Evolutionary conservation across 768 basidiomycete genomes (phyloP).

Genomic region (Hypsizygus marmoreus): DNA sequence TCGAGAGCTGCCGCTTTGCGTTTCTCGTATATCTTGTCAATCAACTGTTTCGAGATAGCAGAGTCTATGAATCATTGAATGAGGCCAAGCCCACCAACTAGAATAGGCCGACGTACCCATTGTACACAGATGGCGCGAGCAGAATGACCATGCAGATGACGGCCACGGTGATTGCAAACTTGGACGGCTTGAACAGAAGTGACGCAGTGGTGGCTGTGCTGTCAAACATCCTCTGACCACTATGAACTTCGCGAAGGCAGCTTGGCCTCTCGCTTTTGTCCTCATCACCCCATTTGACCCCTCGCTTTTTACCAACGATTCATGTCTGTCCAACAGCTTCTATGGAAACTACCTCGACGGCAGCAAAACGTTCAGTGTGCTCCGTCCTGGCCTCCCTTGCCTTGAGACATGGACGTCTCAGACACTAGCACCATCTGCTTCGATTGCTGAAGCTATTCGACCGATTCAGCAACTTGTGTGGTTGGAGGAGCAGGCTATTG

Average conservation of each 20-base stretch:
- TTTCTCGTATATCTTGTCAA: constrained; percentile 96
- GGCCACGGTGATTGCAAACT: constrained; percentile 1
- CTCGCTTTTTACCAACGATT: constrained; percentile 34
- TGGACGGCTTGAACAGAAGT: constrained; percentile 1
- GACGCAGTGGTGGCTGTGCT: constrained; percentile 23
- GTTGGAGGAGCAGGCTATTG: constrained; percentile 59
- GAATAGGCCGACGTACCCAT: constrained; percentile 26
- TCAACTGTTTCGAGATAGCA: constrained; percentile 74
- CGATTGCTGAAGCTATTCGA: constrained; percentile 25
- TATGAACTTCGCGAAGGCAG: constrained; percentile 11
- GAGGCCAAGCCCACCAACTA: background rate
- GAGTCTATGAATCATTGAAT: constrained; percentile 55
- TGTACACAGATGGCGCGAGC: constrained; percentile 1
- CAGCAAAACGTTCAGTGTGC: constrained; percentile 41
- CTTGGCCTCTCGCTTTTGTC: constrained; percentile 32
- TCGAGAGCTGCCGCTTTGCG: constrained; percentile 94
- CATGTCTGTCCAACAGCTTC: constrained; percentile 53
- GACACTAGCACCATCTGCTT: constrained; percentile 26
- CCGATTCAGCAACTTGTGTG: constrained; percentile 53
- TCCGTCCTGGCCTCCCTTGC: constrained; percentile 46
- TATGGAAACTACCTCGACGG: constrained; percentile 58
- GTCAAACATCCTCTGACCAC: background rate
- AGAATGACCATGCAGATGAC: constrained; percentile 9
- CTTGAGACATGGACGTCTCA: constrained; percentile 31
- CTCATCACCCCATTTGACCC: constrained; percentile 49